Evolutionary conservation across 352 stramenopile genomes (phyloP).

Genomic region (Bremia lactucae): DNA sequence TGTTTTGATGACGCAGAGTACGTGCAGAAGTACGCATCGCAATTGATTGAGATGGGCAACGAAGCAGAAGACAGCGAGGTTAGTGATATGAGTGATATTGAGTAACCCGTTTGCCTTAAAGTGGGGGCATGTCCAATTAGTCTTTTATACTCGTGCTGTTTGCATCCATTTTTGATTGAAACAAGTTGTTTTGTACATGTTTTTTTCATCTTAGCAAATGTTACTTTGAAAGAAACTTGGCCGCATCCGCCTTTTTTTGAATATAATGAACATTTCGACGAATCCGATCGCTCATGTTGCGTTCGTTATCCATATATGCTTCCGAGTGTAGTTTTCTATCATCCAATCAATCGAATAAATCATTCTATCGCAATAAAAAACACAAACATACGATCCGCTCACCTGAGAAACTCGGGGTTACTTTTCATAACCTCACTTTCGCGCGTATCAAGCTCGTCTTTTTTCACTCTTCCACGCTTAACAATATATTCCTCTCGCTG

Average conservation of each 20-base stretch:
- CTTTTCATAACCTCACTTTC: slow-evolving; percentile 30
- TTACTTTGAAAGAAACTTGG: slow-evolving; percentile 78
- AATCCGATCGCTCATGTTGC: slow-evolving; percentile 64
- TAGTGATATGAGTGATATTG: slow-evolving; percentile 79
- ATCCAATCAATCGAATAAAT: background rate
- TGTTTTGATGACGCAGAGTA: slow-evolving; percentile 38
- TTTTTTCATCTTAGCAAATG: too few species aligned
- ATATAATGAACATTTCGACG: slow-evolving; percentile 81
- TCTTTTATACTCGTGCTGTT: background rate
- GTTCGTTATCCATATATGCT: slow-evolving; percentile 53
- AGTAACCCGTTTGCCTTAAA: slow-evolving; percentile 22
- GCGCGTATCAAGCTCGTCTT: slow-evolving; percentile 40
- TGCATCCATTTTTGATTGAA: too few species aligned
- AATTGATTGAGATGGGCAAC: slow-evolving; percentile 63
- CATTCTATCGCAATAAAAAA: background rate
- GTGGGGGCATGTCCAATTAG: background rate
- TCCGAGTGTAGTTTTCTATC: slow-evolving; percentile 54
- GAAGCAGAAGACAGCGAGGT: slow-evolving; percentile 70
- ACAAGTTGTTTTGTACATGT: too few species aligned
- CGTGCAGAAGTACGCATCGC: slow-evolving; percentile 64
- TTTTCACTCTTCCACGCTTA: slow-evolving; percentile 40
- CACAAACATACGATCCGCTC: slow-evolving; percentile 4
- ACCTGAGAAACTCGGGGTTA: slow-evolving; percentile 77
- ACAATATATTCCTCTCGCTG: slow-evolving; percentile 52
- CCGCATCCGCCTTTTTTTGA: slow-evolving; percentile 60